Percentiles rank a stretch among this genome's conserved stretches.
Conservation (phyloP, 176 grass and related monocot species). For the Stipa capillata region DNA sequence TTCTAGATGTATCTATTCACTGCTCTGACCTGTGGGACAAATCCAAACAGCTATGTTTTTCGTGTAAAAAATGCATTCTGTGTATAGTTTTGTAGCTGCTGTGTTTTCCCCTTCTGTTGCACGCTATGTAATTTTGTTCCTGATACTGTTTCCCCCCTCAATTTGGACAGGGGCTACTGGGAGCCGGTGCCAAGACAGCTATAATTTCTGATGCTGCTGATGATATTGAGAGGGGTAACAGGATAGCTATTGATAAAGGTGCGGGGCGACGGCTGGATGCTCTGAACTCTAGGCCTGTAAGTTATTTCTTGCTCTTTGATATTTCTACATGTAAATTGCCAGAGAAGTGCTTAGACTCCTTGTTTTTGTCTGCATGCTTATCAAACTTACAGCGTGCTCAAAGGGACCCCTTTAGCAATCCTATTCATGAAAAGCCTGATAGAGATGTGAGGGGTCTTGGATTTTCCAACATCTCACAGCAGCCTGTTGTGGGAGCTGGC, state of each 20-base stretch:
- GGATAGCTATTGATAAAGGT: constrained; percentile 29
- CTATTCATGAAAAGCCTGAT: constrained; percentile 47
- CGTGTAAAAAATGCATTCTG: not conserved
- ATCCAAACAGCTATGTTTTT: not conserved
- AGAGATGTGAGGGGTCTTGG: constrained; percentile 36
- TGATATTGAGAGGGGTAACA: constrained; percentile 37
- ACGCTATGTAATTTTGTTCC: not conserved
- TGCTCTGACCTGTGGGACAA: not conserved
- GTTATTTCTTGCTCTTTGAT: constrained; percentile 19
- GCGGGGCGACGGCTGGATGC: constrained; percentile 32
- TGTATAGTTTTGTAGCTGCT: no score
- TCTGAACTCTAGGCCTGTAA: constrained; percentile 43
- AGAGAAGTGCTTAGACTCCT: not conserved
- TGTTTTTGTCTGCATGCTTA: not conserved
- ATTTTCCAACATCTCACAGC: constrained; percentile 41
- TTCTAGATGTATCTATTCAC: not conserved
- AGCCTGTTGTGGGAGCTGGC: constrained; percentile 27
- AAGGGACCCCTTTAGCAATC: constrained; percentile 30
- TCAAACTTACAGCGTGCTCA: constrained; percentile 34
- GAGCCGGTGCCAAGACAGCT: constrained; percentile 31
- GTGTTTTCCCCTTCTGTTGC: no score
- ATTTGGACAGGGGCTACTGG: constrained; percentile 40
- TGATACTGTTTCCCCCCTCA: constrained; percentile 20
- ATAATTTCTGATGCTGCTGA: constrained; percentile 21
- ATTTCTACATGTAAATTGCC: not conserved